Conservation (phyloP, 2,329 filamentous ascomycete genomes). For the Pestalotiopsis sp. region DNA sequence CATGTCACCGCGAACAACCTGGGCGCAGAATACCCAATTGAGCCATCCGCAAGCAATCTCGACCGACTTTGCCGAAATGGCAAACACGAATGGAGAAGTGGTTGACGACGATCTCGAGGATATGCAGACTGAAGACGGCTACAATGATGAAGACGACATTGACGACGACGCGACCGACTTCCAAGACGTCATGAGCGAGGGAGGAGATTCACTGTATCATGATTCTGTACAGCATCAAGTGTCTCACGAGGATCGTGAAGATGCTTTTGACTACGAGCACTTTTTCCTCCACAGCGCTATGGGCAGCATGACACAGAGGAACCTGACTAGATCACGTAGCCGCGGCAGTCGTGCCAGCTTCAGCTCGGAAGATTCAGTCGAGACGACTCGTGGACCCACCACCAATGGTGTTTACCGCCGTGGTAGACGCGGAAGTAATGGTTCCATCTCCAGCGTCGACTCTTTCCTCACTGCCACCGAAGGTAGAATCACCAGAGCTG, state of each 20-base stretch:
- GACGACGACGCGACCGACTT: slow-evolving; percentile 38
- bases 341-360: slow-evolving; percentile 55
- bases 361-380: slow-evolving; percentile 62
- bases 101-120: slow-evolving; percentile 35
- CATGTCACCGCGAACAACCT: slow-evolving; percentile 24
- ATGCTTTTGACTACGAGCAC: slow-evolving; percentile 95
- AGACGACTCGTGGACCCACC: slow-evolving; percentile 59
- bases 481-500: slow-evolving; percentile 34
- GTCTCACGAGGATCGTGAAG: slow-evolving; percentile 89
- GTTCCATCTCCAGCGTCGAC: slow-evolving; percentile 53
- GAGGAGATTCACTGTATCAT: slow-evolving; percentile 65
- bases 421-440: slow-evolving; percentile 47
- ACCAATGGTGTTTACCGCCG: slow-evolving; percentile 22
- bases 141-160: slow-evolving; percentile 33
- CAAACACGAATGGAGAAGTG: slow-evolving; percentile 20
- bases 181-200: slow-evolving; percentile 55
- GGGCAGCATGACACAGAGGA: slow-evolving; percentile 68
- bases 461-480: slow-evolving; percentile 62
- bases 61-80: slow-evolving; percentile 3
- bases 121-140: slow-evolving; percentile 30
- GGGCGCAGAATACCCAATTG: slow-evolving; percentile 16
- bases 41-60: slow-evolving; percentile 10
- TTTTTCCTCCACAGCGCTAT: slow-evolving; percentile 94
- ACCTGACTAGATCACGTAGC: slow-evolving; percentile 35
- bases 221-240: slow-evolving; percentile 61